Evolutionary conservation across 140 eudicot genomes (phyloP).

Genomic region (Bidens hawaiensis): DNA sequence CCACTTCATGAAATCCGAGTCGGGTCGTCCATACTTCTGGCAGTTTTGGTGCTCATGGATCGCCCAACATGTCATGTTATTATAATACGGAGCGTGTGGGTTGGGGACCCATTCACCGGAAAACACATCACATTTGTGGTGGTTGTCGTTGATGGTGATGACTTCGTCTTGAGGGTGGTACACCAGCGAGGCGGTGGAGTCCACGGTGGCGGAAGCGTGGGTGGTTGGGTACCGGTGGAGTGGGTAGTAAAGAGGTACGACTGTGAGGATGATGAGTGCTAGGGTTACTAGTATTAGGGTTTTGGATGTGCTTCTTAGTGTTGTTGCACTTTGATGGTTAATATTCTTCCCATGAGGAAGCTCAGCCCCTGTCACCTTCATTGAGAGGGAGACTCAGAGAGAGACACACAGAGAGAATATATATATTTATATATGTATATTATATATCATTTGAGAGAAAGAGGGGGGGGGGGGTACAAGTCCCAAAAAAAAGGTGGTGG

Average conservation of each 20-base stretch:
- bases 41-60: constrained; percentile 81
- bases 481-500: constrained; percentile 52
- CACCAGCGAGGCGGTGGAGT: too few relatives aligned
- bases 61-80: constrained; percentile 63
- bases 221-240: constrained; percentile 1
- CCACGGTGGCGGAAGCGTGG: background rate
- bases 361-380: constrained; percentile 36
- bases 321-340: constrained; percentile 12
- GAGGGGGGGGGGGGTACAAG: constrained; percentile 20
- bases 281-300: constrained; percentile 31
- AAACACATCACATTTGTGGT: constrained; percentile 47
- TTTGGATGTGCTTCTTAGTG: constrained; percentile 27
- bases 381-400: constrained; percentile 7
- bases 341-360: constrained; percentile 32
- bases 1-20: constrained; percentile 69
- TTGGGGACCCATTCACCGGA: constrained; percentile 74
- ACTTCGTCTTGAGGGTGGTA: too few relatives aligned
- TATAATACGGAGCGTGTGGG: constrained; percentile 66
- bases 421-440: too few relatives aligned
- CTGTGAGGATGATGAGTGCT: constrained; percentile 47
- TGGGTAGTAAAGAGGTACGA: constrained; percentile 54
- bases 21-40: constrained; percentile 74
- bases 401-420: too few relatives aligned
- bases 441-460: too few relatives aligned
- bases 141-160: too few relatives aligned